Conservation (phyloP, 2,329 filamentous ascomycete genomes). For the Lasiodiplodia hormozganensis region DNA sequence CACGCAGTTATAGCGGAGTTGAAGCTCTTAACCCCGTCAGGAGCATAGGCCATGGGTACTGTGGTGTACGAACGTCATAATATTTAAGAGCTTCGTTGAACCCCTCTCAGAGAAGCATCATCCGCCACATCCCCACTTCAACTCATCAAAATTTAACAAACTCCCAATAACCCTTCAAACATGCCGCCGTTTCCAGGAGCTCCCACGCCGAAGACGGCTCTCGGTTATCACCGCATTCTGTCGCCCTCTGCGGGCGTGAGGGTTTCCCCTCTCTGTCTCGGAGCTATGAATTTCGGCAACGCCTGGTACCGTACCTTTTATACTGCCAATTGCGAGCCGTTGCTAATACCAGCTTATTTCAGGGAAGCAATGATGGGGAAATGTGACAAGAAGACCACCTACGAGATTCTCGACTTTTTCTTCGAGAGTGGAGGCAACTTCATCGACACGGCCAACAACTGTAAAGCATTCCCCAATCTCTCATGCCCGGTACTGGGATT, state of each 20-base stretch:
- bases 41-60: background rate
- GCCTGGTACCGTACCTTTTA: slow-evolving; percentile 46
- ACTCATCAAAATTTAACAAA: background rate
- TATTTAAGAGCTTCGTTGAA: background rate
- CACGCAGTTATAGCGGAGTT: background rate
- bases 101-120: background rate
- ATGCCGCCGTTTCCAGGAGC: slow-evolving; percentile 36
- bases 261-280: slow-evolving; percentile 62
- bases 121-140: background rate
- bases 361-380: slow-evolving; percentile 17
- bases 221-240: slow-evolving; percentile 62
- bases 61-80: background rate
- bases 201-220: slow-evolving; percentile 44
- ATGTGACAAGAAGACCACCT: slow-evolving; percentile 61
- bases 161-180: background rate
- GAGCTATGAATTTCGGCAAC: slow-evolving; percentile 63
- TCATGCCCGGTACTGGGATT: no score
- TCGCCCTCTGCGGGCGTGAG: slow-evolving; percentile 59
- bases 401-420: slow-evolving; percentile 71
- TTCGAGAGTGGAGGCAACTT: slow-evolving; percentile 73
- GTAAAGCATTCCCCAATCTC: background rate
- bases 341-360: no score
- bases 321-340: background rate
- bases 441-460: slow-evolving; percentile 51
- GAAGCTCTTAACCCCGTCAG: slow-evolving; percentile 1